Percentiles rank a stretch among this genome's conserved stretches.
phyloP scores from a whole-genome alignment of 257 asterid genomes.

The Haberlea rhodopensis region DNA sequence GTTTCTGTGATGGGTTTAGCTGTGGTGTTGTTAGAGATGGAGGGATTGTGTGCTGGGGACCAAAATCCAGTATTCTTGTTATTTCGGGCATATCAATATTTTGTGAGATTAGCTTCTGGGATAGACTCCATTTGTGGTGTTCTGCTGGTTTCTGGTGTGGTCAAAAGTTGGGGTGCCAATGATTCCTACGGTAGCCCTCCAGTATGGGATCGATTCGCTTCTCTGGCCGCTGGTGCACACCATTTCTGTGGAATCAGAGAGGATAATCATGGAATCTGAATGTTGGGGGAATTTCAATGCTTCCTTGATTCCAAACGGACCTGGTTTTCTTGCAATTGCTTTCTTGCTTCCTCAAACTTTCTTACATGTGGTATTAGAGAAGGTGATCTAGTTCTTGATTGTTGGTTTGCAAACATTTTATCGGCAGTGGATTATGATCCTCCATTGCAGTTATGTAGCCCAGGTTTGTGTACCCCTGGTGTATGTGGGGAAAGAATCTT shows the following conservation, averaged over 20 bases:
- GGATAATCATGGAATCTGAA: conserved; percentile 67
- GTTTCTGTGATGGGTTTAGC: conserved; percentile 82
- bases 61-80: conserved; percentile 46
- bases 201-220: conserved; percentile 50
- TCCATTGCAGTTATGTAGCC: conserved; percentile 91
- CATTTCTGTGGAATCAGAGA: conserved; percentile 91
- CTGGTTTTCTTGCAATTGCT: conserved; percentile 84
- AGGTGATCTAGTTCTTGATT: conserved; percentile 80
- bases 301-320: conserved; percentile 62
- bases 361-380: conserved; percentile 85
- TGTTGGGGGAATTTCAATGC: conserved; percentile 89
- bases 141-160: conserved; percentile 45
- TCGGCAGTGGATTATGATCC: conserved; percentile 59
- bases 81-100: conserved; percentile 32
- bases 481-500: conserved; percentile 63
- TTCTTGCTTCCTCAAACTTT: conserved; percentile 68
- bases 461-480: conserved; percentile 67
- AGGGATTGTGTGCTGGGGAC: conserved; percentile 77
- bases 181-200: conserved; percentile 42
- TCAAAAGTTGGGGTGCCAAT: conserved; percentile 74
- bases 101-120: conserved; percentile 52
- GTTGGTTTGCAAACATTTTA: conserved; percentile 61
- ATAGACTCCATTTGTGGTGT: conserved; percentile 65
- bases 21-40: conserved; percentile 67
- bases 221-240: conserved; percentile 61